A percentile compares a stretch with the other conserved stretches of the same genome.
These are phyloP conservation scores for Alternaria triticimaculans DNA, from an alignment of 2,329 filamentous ascomycete species.

Conservation along the genomic window DNA sequence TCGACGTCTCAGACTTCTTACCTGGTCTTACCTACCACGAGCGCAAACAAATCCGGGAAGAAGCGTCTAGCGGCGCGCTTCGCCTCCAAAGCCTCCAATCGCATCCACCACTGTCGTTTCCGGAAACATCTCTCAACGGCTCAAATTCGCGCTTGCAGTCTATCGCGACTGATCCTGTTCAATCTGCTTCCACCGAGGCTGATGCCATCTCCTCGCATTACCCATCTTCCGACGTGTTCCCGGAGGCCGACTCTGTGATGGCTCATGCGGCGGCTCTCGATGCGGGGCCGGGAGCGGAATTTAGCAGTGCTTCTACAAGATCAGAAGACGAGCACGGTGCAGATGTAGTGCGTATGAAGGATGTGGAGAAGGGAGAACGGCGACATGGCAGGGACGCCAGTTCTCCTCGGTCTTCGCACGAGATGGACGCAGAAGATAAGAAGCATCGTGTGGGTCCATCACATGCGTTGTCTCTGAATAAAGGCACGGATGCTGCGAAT, in stretches of 20 bases:
- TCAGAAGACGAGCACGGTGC: constrained; percentile 27
- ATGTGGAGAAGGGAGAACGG: constrained; percentile 29
- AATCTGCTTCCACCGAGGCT: neutral
- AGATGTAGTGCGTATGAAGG: constrained; percentile 33
- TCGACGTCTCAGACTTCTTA: constrained; percentile 37
- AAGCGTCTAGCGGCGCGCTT: constrained; percentile 38
- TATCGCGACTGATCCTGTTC: neutral
- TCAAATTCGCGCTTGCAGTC: constrained; percentile 14
- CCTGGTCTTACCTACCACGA: constrained; percentile 40
- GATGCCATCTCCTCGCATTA: neutral
- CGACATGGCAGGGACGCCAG: constrained; percentile 18
- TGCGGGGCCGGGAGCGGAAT: constrained; percentile 30
- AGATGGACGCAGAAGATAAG: neutral
- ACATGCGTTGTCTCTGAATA: constrained; percentile 6
- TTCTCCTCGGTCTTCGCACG: neutral
- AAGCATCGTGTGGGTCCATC: neutral
- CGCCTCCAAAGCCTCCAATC: constrained; percentile 31
- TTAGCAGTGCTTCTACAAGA: constrained; percentile 28
- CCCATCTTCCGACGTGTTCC: constrained; percentile 14
- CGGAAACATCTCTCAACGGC: constrained; percentile 14
- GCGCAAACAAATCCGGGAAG: constrained; percentile 37
- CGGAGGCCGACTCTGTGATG: constrained; percentile 22
- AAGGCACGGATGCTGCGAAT: constrained; percentile 25
- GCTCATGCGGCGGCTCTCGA: constrained; percentile 24
- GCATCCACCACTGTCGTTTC: constrained; percentile 18